Evolutionary conservation across 768 basidiomycete species (phyloP).

Genomic region (Lentinula edodes): DNA sequence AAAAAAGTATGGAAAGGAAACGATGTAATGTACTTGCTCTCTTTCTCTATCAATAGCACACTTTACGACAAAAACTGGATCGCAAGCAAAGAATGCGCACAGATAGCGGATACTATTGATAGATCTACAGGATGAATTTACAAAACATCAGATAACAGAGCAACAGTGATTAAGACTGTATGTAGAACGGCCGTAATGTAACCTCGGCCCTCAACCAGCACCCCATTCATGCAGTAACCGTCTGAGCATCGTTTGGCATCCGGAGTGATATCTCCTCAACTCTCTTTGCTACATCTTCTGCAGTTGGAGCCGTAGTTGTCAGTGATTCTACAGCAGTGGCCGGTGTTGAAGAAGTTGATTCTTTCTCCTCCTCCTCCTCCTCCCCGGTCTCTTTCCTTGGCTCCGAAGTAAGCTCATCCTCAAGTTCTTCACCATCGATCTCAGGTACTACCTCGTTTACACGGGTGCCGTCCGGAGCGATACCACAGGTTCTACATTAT

Average conservation of each 20-base stretch:
- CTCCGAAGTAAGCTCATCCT: not conserved
- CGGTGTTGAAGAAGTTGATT: not conserved
- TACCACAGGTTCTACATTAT: slow-evolving; percentile 45
- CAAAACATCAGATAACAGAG: too few relatives aligned
- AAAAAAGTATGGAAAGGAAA: too few relatives aligned
- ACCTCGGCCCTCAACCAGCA: too few relatives aligned
- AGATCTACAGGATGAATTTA: too few relatives aligned
- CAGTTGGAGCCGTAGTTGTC: not conserved
- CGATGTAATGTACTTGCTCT: too few relatives aligned
- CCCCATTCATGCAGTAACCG: not conserved
- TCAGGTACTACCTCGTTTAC: slow-evolving; percentile 14
- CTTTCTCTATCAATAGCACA: too few relatives aligned
- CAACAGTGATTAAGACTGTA: too few relatives aligned
- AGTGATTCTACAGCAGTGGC: not conserved
- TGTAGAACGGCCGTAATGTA: too few relatives aligned
- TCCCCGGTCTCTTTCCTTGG: not conserved
- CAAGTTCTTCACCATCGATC: not conserved
- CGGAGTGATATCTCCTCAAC: not conserved
- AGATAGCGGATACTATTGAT: too few relatives aligned
- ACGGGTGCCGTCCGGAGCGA: slow-evolving; percentile 52
- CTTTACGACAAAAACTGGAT: too few relatives aligned
- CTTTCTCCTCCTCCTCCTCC: not conserved
- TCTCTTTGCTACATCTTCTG: not conserved
- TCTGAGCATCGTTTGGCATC: not conserved
- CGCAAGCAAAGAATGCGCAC: too few relatives aligned